Evolutionary conservation across 2,329 filamentous ascomycete genomes (phyloP), one percentile per base, ranked within the genome.

Genomic region (Talaromyces albobiverticillius): DNA sequence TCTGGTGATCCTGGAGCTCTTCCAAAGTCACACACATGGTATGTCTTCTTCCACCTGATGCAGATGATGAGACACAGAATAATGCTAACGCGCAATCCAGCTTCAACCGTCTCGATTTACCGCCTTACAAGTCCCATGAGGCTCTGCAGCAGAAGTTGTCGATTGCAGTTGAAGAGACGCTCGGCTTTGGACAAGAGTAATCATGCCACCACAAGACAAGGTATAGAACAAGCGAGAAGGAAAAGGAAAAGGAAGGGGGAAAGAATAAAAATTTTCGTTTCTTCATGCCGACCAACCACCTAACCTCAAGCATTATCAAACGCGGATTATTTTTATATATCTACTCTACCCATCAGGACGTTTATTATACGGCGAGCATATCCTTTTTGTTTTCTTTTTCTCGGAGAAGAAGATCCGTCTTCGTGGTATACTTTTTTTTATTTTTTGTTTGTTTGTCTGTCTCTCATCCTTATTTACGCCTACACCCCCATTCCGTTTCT

Each of bases 1-100:
- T 90, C 92, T 34, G 94, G 94, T 55, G 94, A 97, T 69, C 79
- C 92, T 50, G 85, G 81, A 57, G 95, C 96, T 64, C 72, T 99
- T 68, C 94, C 94, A 29, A 99, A 99, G 77, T 94, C 91, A 57
- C 94, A 99, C 71, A 99, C 94, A 64, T 99, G 94, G 91, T 96
- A 85, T 64, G 88, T 82, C 54, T 49, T n/a, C n/a, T n/a, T n/a
- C n/a, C n/a, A n/a, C n/a, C n/a, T n/a, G n/a, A n/a, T n/a, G n/a
- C n/a, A n/a, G n/a, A n/a, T n/a, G n/a, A n/a, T n/a, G n/a, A n/a
- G n/a, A n/a, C n/a, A n/a, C n/a, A n/a, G n/a, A n/a, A n/a, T n/a
- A n/a, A 40, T 40, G 48, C 59, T 71, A 62, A 71, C 63, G 26
- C 7, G 20, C 13, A 26, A 10, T 51, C n/a, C 55, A 95, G 91